Evolutionary conservation across 2,329 filamentous ascomycete genomes (phyloP).

Genomic region (Ophiostoma australiae): DNA sequence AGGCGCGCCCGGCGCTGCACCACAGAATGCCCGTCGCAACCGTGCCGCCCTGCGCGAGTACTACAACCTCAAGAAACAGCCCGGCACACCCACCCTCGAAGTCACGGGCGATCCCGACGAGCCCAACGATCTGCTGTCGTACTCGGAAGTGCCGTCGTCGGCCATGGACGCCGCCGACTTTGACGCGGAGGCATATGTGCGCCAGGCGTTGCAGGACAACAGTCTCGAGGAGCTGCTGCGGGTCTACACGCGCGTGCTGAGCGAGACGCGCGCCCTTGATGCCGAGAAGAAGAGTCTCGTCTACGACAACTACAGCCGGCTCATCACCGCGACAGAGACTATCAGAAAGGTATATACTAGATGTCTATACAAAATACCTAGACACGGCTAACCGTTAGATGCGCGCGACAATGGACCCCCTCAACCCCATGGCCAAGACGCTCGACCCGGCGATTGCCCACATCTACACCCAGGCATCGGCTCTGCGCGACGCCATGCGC

Average conservation of each 20-base stretch:
- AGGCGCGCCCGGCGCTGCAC: slow-evolving; percentile 11
- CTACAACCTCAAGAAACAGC: slow-evolving; percentile 68
- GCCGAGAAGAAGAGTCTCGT: slow-evolving; percentile 95
- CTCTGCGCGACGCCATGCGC: slow-evolving; percentile 51
- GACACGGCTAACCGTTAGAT: slow-evolving; percentile 42
- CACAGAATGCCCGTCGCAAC: slow-evolving; percentile 51
- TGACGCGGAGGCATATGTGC: slow-evolving; percentile 64
- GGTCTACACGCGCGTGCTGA: slow-evolving; percentile 65
- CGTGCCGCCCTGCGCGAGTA: slow-evolving; percentile 87
- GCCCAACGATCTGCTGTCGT: slow-evolving; percentile 17
- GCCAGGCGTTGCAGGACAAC: slow-evolving; percentile 55
- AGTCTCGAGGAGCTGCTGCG: slow-evolving; percentile 64
- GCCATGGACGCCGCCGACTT: slow-evolving; percentile 74
- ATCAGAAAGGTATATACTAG: slow-evolving; percentile 61
- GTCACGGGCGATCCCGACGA: slow-evolving; percentile 38
- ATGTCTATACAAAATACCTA: too few relatives aligned
- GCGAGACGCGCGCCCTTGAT: slow-evolving; percentile 83
- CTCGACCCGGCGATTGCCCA: slow-evolving; percentile 68
- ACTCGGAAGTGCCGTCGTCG: slow-evolving; percentile 56
- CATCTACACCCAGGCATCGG: slow-evolving; percentile 60
- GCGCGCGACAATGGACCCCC: slow-evolving; percentile 73
- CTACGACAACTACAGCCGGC: slow-evolving; percentile 96
- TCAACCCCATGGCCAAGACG: slow-evolving; percentile 68
- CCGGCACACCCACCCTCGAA: slow-evolving; percentile 38
- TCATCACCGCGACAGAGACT: slow-evolving; percentile 94